Evolutionary conservation across 2,329 filamentous ascomycete species (phyloP).

Genomic region (Didymella lethalis): DNA sequence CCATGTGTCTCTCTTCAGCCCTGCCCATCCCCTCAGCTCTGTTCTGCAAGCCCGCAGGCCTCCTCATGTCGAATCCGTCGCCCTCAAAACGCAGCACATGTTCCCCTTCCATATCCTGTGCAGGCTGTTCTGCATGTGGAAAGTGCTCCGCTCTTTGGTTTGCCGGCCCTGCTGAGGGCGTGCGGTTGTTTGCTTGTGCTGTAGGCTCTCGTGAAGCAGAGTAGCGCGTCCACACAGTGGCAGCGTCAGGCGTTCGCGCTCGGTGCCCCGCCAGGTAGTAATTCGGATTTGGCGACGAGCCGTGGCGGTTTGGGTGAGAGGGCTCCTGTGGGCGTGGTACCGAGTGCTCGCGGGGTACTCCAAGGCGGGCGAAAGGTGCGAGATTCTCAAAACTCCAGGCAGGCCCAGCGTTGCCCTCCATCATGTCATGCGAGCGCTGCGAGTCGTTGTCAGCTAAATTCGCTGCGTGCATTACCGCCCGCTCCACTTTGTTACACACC

Average conservation of each 20-base stretch:
- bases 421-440: slow-evolving; percentile 48
- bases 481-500: slow-evolving; percentile 35
- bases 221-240: slow-evolving; percentile 5
- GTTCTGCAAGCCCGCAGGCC: slow-evolving; percentile 56
- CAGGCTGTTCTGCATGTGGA: slow-evolving; percentile 20
- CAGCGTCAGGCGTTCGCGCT: slow-evolving; percentile 18
- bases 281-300: slow-evolving; percentile 11
- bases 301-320: slow-evolving; percentile 18
- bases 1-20: slow-evolving; percentile 8
- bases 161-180: slow-evolving; percentile 14
- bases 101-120: slow-evolving; percentile 35
- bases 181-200: slow-evolving; percentile 7
- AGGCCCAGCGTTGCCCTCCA: slow-evolving; percentile 43
- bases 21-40: slow-evolving; percentile 5
- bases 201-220: slow-evolving; percentile 3
- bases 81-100: slow-evolving; percentile 51
- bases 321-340: slow-evolving; percentile 13
- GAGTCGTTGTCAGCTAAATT: slow-evolving; percentile 12
- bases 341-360: slow-evolving; percentile 17
- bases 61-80: slow-evolving; percentile 64
- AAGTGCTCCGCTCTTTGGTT: slow-evolving; percentile 32
- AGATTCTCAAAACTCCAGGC: slow-evolving; percentile 32
- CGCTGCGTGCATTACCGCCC: slow-evolving; percentile 24
- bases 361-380: slow-evolving; percentile 18
- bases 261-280: slow-evolving; percentile 10